These are phyloP conservation scores for Podospora pseudopauciseta DNA, from an alignment of 495 filamentous ascomycete species.

Conservation along the genomic window DNA sequence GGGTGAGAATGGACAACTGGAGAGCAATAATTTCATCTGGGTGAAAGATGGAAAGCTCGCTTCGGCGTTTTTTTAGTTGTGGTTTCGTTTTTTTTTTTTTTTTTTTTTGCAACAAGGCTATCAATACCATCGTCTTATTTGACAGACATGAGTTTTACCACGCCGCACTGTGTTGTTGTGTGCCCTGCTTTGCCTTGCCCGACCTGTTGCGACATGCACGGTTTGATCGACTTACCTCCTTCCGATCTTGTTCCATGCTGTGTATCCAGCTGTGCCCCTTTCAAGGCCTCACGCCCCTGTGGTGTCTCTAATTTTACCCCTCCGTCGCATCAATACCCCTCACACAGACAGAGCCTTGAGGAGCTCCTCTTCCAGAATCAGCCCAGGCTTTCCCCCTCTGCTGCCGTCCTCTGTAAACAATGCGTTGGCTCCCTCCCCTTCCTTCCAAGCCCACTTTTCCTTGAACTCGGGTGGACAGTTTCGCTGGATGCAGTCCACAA, in stretches of 20 bases:
- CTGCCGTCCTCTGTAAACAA: conserved; percentile 62
- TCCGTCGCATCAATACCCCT: background rate
- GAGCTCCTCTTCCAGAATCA: conserved; percentile 53
- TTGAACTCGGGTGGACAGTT: conserved; percentile 54
- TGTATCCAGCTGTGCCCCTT: background rate
- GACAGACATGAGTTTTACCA: background rate
- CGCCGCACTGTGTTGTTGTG: background rate
- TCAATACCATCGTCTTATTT: conserved; percentile 1
- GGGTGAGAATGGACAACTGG: no score
- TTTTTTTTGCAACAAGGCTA: background rate
- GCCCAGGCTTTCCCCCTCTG: conserved; percentile 54
- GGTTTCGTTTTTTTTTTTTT: background rate
- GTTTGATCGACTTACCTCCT: background rate
- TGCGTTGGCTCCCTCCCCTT: background rate
- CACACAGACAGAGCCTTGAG: conserved; percentile 23
- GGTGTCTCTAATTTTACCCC: background rate
- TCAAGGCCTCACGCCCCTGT: background rate
- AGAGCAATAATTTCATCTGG: background rate
- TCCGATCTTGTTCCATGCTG: background rate
- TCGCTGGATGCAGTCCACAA: conserved; percentile 64
- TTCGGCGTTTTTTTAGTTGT: background rate
- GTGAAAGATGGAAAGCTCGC: background rate
- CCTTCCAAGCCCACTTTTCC: conserved; percentile 67
- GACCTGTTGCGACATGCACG: background rate
- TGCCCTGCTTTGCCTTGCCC: background rate